Percentiles rank a stretch among this genome's conserved stretches.
Evolutionary conservation across 345 rosid species (phyloP).

Genomic region (Pugionium cornutum): DNA sequence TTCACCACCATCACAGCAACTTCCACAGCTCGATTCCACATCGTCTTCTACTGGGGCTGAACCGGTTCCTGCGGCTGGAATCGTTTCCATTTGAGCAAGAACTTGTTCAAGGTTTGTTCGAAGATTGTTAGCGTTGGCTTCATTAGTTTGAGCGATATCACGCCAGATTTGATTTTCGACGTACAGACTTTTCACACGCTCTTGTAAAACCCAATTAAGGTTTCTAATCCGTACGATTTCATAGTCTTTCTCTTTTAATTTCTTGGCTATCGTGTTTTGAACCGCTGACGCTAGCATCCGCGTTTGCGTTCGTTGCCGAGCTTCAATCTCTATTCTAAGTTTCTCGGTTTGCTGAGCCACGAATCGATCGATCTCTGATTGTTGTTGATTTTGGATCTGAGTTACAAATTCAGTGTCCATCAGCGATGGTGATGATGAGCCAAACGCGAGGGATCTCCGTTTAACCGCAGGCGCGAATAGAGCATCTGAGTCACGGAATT

Average conservation of each 20-base stretch:
- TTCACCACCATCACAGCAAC: constrained; percentile 44
- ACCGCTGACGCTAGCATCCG: constrained; percentile 50
- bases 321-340: constrained; percentile 60
- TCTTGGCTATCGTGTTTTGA: constrained; percentile 47
- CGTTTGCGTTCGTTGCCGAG: constrained; percentile 58
- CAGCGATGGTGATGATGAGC: constrained; percentile 31
- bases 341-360: constrained; percentile 60
- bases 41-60: constrained; percentile 43
- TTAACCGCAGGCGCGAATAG: constrained; percentile 35
- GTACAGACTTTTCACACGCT: constrained; percentile 51
- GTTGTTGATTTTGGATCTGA: constrained; percentile 58
- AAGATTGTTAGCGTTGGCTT: constrained; percentile 65
- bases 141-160: constrained; percentile 65
- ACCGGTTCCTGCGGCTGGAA: constrained; percentile 3
- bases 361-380: constrained; percentile 56
- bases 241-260: constrained; percentile 64
- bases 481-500: constrained; percentile 35
- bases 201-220: constrained; percentile 66
- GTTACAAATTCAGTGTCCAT: constrained; percentile 38
- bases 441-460: constrained; percentile 37
- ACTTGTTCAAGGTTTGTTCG: constrained; percentile 58
- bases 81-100: constrained; percentile 58
- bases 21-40: constrained; percentile 67
- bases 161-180: constrained; percentile 69
- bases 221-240: constrained; percentile 57